Percentiles rank a stretch among this genome's conserved stretches.
phyloP scores from a whole-genome alignment of 345 rosid genomes.

The Iberis pinnata region DNA sequence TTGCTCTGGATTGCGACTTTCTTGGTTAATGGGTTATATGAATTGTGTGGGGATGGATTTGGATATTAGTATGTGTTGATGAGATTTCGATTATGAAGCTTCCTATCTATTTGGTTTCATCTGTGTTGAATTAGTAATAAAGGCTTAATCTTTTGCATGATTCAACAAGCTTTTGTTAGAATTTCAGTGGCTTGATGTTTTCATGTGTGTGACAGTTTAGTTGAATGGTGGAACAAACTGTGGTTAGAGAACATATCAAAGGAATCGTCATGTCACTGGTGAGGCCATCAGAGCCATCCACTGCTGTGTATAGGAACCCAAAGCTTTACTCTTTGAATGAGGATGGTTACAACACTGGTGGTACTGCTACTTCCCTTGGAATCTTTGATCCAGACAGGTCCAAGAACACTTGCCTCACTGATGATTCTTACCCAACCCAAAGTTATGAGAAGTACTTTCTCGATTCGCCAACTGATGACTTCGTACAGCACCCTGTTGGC shows the following conservation, averaged over 20 bases:
- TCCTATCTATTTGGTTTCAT: neutral
- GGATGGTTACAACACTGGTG: constrained; percentile 36
- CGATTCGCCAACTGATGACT: constrained; percentile 64
- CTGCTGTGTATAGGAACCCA: constrained; percentile 44
- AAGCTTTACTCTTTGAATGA: constrained; percentile 52
- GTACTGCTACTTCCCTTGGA: constrained; percentile 30
- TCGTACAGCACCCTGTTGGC: constrained; percentile 38
- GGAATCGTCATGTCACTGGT: constrained; percentile 51
- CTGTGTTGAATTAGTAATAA: neutral
- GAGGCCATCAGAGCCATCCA: constrained; percentile 54
- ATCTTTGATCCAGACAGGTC: constrained; percentile 45
- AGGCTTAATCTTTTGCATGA: constrained; percentile 1
- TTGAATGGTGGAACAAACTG: constrained; percentile 25
- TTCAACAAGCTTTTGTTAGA: neutral
- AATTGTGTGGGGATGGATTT: neutral
- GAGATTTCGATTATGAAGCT: constrained; percentile 11
- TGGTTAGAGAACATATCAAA: constrained; percentile 24
- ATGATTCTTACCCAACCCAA: constrained; percentile 59
- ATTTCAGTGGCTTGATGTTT: constrained; percentile 10
- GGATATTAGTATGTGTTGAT: constrained; percentile 6
- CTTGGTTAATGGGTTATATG: constrained; percentile 7
- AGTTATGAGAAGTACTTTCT: constrained; percentile 77
- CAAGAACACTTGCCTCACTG: constrained; percentile 43
- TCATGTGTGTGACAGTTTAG: neutral
- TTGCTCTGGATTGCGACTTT: too few relatives aligned